These are phyloP conservation scores for Nymphaea colorata DNA, from an alignment of 164 flowering plant species.

Conservation along the genomic window DNA sequence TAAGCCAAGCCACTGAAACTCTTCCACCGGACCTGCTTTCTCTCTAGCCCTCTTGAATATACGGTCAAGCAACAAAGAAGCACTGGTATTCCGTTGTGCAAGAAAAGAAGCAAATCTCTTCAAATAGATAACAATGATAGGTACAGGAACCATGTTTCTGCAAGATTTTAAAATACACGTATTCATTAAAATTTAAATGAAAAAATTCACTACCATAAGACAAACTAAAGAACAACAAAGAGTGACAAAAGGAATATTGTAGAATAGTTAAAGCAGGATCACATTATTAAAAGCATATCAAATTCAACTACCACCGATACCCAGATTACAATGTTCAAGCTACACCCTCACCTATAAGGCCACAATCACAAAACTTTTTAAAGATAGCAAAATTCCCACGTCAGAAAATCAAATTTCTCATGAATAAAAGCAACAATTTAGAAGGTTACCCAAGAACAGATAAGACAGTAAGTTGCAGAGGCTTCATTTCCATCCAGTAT, in stretches of 20 bases:
- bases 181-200: neutral
- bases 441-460: conserved; percentile 53
- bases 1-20: conserved; percentile 95
- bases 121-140: conserved; percentile 73
- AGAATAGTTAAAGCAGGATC: neutral
- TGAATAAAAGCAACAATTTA: neutral
- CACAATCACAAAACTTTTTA: too few relatives aligned
- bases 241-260: neutral
- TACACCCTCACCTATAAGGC: too few relatives aligned
- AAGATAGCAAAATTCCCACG: too few relatives aligned
- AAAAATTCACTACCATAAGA: neutral
- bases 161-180: conserved; percentile 3
- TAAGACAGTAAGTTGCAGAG: conserved; percentile 46
- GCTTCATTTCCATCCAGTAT: conserved; percentile 94
- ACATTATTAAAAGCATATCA: neutral
- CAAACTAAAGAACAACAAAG: neutral
- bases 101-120: conserved; percentile 65
- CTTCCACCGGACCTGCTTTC: conserved; percentile 88
- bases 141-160: conserved; percentile 97
- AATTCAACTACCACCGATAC: neutral
- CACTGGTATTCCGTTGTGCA: conserved; percentile 44
- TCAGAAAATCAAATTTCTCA: neutral
- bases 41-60: conserved; percentile 57
- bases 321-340: too few relatives aligned
- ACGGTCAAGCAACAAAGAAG: conserved; percentile 47